Evolutionary conservation across 352 stramenopile genomes (phyloP).

Genomic region (Phytophthora pluvialis): DNA sequence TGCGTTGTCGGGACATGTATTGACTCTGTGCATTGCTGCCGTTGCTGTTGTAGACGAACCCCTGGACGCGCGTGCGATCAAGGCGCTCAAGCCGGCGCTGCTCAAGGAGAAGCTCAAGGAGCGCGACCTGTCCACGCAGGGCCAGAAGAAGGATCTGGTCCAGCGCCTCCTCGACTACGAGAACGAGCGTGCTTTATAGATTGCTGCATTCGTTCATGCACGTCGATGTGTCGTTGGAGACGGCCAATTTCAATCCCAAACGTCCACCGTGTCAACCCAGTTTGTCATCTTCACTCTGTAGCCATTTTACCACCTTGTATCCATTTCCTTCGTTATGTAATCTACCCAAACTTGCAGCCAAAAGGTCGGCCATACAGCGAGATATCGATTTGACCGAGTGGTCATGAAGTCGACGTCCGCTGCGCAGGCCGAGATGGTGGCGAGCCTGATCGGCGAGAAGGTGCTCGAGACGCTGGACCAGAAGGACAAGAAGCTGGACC

Average conservation of each 20-base stretch:
- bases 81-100: conserved; percentile 85
- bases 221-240: conserved; percentile 9
- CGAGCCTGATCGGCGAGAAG: conserved; percentile 84
- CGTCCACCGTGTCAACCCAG: not conserved
- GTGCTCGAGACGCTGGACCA: conserved; percentile 89
- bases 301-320: conserved; percentile 3
- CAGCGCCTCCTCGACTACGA: conserved; percentile 90
- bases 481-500: conserved; percentile 85
- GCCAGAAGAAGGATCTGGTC: conserved; percentile 91
- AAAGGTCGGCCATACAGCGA: conserved; percentile 22
- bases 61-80: conserved; percentile 84
- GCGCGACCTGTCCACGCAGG: conserved; percentile 81
- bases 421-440: conserved; percentile 78
- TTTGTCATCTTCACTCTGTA: not conserved
- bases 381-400: not conserved
- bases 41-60: conserved; percentile 59
- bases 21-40: not conserved
- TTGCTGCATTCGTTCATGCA: too few relatives aligned
- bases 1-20: conserved; percentile 2
- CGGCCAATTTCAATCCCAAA: conserved; percentile 20
- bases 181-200: conserved; percentile 86
- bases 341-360: conserved; percentile 14
- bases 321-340: not conserved
- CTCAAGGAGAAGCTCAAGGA: conserved; percentile 92
- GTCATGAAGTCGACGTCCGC: conserved; percentile 60